These are phyloP conservation scores for Fraxinus pennsylvanica DNA, from an alignment of 257 asterid genomes.

Conservation along the genomic window DNA sequence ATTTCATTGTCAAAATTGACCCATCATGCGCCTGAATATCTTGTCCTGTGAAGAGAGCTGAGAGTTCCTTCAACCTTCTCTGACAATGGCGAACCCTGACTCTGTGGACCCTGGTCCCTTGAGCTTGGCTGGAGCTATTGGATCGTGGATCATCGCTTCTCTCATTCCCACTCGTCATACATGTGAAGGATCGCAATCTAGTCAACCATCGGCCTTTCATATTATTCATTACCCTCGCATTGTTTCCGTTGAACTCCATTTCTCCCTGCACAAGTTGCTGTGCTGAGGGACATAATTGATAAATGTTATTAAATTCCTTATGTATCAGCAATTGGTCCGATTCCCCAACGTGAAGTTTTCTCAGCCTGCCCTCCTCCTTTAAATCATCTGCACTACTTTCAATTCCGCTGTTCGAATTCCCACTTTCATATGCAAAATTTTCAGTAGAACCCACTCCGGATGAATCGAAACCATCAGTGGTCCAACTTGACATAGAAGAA, in stretches of 20 bases:
- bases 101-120: slow-evolving; percentile 42
- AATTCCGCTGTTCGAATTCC: slow-evolving; percentile 29
- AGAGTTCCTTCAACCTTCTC: slow-evolving; percentile 69
- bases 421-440: slow-evolving; percentile 28
- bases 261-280: slow-evolving; percentile 34
- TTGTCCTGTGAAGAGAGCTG: slow-evolving; percentile 77
- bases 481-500: slow-evolving; percentile 52
- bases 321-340: slow-evolving; percentile 30
- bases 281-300: slow-evolving; percentile 28
- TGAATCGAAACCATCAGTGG: slow-evolving; percentile 37
- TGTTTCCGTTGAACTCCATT: slow-evolving; percentile 27
- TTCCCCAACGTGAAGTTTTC: slow-evolving; percentile 22
- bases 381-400: slow-evolving; percentile 27
- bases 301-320: slow-evolving; percentile 26
- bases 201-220: slow-evolving; percentile 53
- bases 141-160: slow-evolving; percentile 28
- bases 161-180: slow-evolving; percentile 39
- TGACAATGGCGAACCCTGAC: slow-evolving; percentile 59
- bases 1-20: slow-evolving; percentile 77
- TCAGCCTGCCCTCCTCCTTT: slow-evolving; percentile 31
- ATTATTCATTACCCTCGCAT: slow-evolving; percentile 33
- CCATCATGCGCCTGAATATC: slow-evolving; percentile 86
- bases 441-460: slow-evolving; percentile 33
- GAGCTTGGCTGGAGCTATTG: slow-evolving; percentile 25
- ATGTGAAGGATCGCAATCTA: slow-evolving; percentile 56